Evolutionary conservation across 2,329 filamentous ascomycete genomes (phyloP).

Genomic region (Nemania bipapillata): DNA sequence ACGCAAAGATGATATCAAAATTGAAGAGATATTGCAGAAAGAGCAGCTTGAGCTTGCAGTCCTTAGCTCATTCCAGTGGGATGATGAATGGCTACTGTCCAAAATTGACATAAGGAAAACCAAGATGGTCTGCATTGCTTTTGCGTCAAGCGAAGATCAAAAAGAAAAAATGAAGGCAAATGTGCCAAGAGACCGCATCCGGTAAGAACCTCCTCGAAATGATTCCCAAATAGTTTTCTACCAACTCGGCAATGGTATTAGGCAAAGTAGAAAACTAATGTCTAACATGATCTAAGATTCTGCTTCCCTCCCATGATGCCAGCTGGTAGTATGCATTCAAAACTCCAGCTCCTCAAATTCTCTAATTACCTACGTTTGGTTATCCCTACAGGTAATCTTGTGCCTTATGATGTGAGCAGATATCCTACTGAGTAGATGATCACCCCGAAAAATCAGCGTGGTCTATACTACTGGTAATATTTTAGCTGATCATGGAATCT

Average conservation of each 20-base stretch:
- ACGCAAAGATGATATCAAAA: conserved; percentile 79
- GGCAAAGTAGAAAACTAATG: background rate
- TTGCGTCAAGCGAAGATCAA: conserved; percentile 63
- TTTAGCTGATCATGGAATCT: conserved; percentile 1
- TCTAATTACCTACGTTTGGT: conserved; percentile 78
- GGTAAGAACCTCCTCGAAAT: conserved; percentile 13
- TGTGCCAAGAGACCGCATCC: conserved; percentile 65
- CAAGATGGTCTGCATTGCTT: conserved; percentile 70
- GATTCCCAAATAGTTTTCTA: background rate
- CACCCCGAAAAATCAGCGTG: background rate
- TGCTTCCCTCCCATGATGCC: conserved; percentile 86
- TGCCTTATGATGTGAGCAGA: conserved; percentile 70
- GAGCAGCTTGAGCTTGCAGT: conserved; percentile 78
- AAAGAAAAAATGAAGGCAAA: conserved; percentile 62
- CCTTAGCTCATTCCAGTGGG: conserved; percentile 87
- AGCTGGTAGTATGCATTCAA: conserved; percentile 87
- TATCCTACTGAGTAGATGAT: too few species aligned
- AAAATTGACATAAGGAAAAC: conserved; percentile 73
- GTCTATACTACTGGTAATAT: background rate
- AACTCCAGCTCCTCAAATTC: conserved; percentile 90
- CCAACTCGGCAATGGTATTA: background rate
- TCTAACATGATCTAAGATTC: conserved; percentile 55
- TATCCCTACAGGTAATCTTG: conserved; percentile 87
- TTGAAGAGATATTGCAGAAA: conserved; percentile 80
- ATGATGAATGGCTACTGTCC: conserved; percentile 79